Evolutionary conservation across 345 rosid species (phyloP).

Genomic region (Rubroshorea leprosula): DNA sequence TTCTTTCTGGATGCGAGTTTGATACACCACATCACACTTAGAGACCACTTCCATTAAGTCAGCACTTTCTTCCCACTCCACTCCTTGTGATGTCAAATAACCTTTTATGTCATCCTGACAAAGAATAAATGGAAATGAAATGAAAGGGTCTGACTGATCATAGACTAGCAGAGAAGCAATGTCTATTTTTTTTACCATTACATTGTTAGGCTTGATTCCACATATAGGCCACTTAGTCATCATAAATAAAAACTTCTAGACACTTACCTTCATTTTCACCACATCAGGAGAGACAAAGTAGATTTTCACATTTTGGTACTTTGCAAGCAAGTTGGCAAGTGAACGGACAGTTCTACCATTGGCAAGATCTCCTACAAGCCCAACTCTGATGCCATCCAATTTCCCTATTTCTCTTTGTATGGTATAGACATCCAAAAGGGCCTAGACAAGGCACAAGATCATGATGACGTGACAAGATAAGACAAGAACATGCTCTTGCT

Average conservation of each 20-base stretch:
- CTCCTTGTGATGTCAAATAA: slow-evolving; percentile 61
- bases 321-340: slow-evolving; percentile 84
- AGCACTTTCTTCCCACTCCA: slow-evolving; percentile 83
- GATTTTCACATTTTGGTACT: slow-evolving; percentile 74
- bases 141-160: no score
- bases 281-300: slow-evolving; percentile 84
- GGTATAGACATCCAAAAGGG: slow-evolving; percentile 87
- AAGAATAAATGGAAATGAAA: no score
- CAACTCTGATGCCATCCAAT: slow-evolving; percentile 82
- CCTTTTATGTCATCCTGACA: slow-evolving; percentile 88
- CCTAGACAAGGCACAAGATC: slow-evolving; percentile 33
- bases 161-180: no score
- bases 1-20: slow-evolving; percentile 89
- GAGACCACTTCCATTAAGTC: slow-evolving; percentile 83
- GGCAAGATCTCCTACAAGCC: slow-evolving; percentile 95
- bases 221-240: background rate
- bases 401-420: slow-evolving; percentile 83
- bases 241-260: background rate
- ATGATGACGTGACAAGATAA: background rate
- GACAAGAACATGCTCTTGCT: no score
- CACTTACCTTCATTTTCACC: slow-evolving; percentile 89
- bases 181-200: no score
- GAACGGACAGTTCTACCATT: slow-evolving; percentile 95
- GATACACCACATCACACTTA: slow-evolving; percentile 80
- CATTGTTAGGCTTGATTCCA: background rate